Conservation (phyloP, 441 rosid genomes). For the Melianthus villosus region DNA sequence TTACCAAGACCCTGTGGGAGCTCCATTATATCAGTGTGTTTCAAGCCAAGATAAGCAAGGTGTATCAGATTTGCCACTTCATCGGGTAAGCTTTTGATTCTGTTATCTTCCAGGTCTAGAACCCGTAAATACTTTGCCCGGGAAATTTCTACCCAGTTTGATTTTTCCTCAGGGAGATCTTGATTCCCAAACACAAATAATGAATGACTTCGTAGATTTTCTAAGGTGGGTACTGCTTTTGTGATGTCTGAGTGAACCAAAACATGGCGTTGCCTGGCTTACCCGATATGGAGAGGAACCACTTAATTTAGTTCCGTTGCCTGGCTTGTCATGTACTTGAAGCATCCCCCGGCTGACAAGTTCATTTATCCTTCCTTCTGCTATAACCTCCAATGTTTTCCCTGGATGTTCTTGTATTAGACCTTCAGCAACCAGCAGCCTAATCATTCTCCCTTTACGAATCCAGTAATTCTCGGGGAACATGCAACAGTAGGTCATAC, state of each 20-base stretch:
- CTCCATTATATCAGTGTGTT: constrained; percentile 14
- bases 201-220: constrained; percentile 11
- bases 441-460: constrained; percentile 16
- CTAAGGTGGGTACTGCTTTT: constrained; percentile 6
- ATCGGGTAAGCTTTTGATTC: constrained; percentile 18
- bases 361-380: constrained; percentile 16
- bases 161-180: constrained; percentile 12
- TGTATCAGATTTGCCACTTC: constrained; percentile 25
- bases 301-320: constrained; percentile 12
- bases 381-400: constrained; percentile 14
- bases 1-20: constrained; percentile 17
- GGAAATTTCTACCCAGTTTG: constrained; percentile 18
- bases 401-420: constrained; percentile 19
- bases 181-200: constrained; percentile 19
- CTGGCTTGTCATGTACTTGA: constrained; percentile 8
- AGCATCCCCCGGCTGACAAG: constrained; percentile 22
- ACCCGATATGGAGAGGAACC: constrained; percentile 3
- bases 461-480: constrained; percentile 23
- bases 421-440: constrained; percentile 24
- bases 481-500: constrained; percentile 18
- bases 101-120: constrained; percentile 19
- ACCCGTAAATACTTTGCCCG: constrained; percentile 19
- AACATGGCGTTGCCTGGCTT: constrained; percentile 11
- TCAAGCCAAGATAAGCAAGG: constrained; percentile 25
- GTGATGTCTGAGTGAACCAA: constrained; percentile 13